These are phyloP conservation scores for Cornus suecica DNA, from an alignment of 148 eudicot species.

Conservation along the genomic window DNA sequence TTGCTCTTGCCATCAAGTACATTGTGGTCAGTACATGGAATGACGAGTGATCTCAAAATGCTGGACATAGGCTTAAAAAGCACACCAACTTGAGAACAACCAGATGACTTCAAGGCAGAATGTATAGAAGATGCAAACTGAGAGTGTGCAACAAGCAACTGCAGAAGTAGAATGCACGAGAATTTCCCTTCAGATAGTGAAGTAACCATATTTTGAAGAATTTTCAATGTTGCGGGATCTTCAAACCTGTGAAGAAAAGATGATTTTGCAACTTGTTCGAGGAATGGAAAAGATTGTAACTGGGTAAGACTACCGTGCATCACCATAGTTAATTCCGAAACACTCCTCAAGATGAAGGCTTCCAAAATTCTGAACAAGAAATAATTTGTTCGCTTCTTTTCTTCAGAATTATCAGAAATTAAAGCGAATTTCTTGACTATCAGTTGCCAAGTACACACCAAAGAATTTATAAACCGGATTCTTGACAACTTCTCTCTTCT, in stretches of 20 bases:
- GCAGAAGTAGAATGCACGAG: constrained; percentile 46
- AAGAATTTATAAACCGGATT: constrained; percentile 42
- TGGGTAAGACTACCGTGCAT: constrained; percentile 44
- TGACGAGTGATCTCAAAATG: constrained; percentile 50
- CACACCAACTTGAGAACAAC: constrained; percentile 49
- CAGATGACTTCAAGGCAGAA: constrained; percentile 27
- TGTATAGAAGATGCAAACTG: constrained; percentile 56
- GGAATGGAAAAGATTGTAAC: constrained; percentile 50
- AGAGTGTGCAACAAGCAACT: constrained; percentile 83
- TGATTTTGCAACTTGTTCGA: constrained; percentile 53
- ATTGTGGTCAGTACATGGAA: constrained; percentile 21
- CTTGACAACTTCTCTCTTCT: constrained; percentile 29
- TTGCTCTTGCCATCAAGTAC: constrained; percentile 16
- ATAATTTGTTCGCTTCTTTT: constrained; percentile 19
- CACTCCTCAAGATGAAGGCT: constrained; percentile 40
- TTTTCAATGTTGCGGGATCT: constrained; percentile 58
- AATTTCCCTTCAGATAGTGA: constrained; percentile 47
- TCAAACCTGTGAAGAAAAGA: constrained; percentile 77
- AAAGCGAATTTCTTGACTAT: constrained; percentile 53
- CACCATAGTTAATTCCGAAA: constrained; percentile 41
- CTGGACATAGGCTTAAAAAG: constrained; percentile 72
- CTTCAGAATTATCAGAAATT: constrained; percentile 17
- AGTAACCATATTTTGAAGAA: constrained; percentile 47
- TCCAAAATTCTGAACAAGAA: constrained; percentile 62
- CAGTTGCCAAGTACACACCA: constrained; percentile 62